Base-by-base conservation (phyloP, 768 basidiomycete genomes). In the Amanita fuliginea region DNA sequence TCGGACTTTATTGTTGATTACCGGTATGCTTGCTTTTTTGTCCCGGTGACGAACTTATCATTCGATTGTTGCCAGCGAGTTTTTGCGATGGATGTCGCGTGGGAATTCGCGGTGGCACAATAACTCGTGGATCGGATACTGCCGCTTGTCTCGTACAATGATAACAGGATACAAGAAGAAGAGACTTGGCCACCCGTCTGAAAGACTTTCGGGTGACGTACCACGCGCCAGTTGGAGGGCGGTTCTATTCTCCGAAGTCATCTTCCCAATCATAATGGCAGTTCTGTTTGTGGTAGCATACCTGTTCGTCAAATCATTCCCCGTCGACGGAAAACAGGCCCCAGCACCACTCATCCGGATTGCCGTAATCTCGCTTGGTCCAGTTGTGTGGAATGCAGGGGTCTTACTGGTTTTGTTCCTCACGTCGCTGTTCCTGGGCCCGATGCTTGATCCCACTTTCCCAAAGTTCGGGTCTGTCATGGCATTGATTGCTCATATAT, bases 81-180 rank as follows among this genome's bases (percentile, higher is more conserved):
- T 93, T 71, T 70, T 99, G 55, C 80, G 96, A 54, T 99, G 96
- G 96, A 98, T 99, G 94, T 94, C 84, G 30, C 81, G 96, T 46
- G 96, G 96, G 47, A 99, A 99, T 70, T 97, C 96, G 34, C 78
- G 93, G 28, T 91, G 92, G 18, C 96, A 99, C 66, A 87, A 79
- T 59, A 99, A 97, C 65, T 96, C 95, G 4, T 99, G 96, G 96
- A 95, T 98, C 56, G 95, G 96, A 0, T 99, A 98, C 66, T 99
- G 96, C 64, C 89, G 96, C 47, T 73, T 99, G 41, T 92, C 92
- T n/a, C 76, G 96, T 46, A 99, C 96, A 14, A 86, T 91, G 80
- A 95, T 99, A 62, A 99, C 96, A 14, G 96, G 96, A n/a, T 99
- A 93, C 80, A 98, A 98, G 78, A 90, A 88, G 73, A 97, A 98